These are phyloP conservation scores for Malassezia equina DNA, from an alignment of 1,284 basidiomycete genomes.

Conservation along the genomic window DNA sequence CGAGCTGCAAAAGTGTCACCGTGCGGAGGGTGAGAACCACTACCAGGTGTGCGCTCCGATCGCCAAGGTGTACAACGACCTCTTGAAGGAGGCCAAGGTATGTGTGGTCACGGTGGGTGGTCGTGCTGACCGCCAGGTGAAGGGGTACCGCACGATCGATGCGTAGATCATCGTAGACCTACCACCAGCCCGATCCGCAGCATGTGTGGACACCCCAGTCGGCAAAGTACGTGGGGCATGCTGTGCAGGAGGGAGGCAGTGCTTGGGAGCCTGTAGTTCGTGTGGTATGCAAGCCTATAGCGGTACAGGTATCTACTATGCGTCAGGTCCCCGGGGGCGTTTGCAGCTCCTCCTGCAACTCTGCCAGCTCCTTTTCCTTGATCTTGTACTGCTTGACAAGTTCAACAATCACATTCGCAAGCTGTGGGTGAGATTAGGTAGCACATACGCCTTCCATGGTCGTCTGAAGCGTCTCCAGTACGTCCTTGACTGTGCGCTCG, in stretches of 20 bases:
- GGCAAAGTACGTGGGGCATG: no score
- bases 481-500: slow-evolving; percentile 88
- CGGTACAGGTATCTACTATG: not conserved
- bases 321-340: not conserved
- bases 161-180: slow-evolving; percentile 1
- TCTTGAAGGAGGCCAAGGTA: slow-evolving; percentile 78
- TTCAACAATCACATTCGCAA: slow-evolving; percentile 36
- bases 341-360: slow-evolving; percentile 21
- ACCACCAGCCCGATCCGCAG: not conserved
- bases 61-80: slow-evolving; percentile 69
- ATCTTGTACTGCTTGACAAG: slow-evolving; percentile 45
- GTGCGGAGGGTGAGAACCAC: slow-evolving; percentile 66
- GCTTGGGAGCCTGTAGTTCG: not conserved
- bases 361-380: slow-evolving; percentile 35
- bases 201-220: not conserved
- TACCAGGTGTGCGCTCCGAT: slow-evolving; percentile 68
- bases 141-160: slow-evolving; percentile 17
- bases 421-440: slow-evolving; percentile 20
- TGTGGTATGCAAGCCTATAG: not conserved
- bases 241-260: no score
- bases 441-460: slow-evolving; percentile 40
- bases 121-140: slow-evolving; percentile 5
- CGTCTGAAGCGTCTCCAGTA: slow-evolving; percentile 61
- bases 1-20: slow-evolving; percentile 83
- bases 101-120: slow-evolving; percentile 45